These are phyloP conservation scores for Dalbergia oliveri DNA, from an alignment of 306 rosid genomes.

Conservation along the genomic window DNA sequence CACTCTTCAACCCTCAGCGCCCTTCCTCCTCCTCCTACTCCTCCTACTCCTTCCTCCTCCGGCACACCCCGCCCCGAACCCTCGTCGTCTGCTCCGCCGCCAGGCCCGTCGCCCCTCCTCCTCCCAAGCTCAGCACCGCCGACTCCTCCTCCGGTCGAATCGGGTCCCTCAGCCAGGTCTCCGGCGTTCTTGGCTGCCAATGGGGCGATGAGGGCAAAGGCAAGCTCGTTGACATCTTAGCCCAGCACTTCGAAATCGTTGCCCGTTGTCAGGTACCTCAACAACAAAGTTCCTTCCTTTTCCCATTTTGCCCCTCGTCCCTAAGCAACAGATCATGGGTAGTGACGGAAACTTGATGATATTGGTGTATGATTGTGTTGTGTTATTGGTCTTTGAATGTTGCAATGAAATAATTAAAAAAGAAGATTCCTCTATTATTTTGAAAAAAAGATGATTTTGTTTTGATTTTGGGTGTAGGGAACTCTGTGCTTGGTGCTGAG, in stretches of 20 bases:
- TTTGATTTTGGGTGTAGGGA: not conserved
- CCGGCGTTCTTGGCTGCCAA: constrained; percentile 91
- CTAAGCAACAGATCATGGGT: constrained; percentile 5
- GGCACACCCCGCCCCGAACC: constrained; percentile 23
- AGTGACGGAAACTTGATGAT: not conserved
- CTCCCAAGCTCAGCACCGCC: constrained; percentile 64
- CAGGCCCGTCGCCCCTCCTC: constrained; percentile 54
- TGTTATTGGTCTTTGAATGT: not conserved
- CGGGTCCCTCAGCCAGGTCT: constrained; percentile 80
- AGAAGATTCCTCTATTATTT: not conserved
- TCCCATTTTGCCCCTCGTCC: not conserved
- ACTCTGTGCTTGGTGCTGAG: not conserved
- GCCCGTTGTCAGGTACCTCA: constrained; percentile 90
- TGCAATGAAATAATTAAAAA: too few species aligned
- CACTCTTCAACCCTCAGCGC: constrained; percentile 51
- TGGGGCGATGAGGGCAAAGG: constrained; percentile 99
- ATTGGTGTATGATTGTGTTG: not conserved
- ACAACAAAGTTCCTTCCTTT: constrained; percentile 15
- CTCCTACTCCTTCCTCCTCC: constrained; percentile 20
- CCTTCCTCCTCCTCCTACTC: constrained; percentile 34
- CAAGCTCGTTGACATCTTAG: constrained; percentile 90
- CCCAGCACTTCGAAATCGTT: constrained; percentile 86
- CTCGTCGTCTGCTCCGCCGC: constrained; percentile 61
- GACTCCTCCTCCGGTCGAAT: constrained; percentile 59
- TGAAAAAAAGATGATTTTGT: not conserved